phyloP scores from a whole-genome alignment of 2,329 filamentous ascomycete species.

The Ophioceras dolichostomum region DNA sequence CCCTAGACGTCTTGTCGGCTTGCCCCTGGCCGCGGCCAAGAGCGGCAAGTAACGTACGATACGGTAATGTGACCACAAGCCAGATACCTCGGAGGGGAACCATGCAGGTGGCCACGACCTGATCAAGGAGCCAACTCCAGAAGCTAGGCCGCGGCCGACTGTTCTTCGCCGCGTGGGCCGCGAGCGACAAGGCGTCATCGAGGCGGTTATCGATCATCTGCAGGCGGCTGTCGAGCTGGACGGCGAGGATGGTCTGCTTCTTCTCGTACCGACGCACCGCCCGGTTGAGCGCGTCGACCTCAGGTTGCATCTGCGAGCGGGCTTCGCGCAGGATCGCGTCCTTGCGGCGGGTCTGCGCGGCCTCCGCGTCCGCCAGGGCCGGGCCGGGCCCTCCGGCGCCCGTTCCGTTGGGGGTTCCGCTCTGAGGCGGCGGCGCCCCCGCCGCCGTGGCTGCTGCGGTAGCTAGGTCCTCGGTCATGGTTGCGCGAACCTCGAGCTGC shows the following conservation, averaged over 20 bases:
- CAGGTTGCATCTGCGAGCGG: slow-evolving; percentile 57
- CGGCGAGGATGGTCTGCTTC: slow-evolving; percentile 61
- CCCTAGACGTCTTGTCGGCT: not conserved
- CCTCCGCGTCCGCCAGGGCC: no score
- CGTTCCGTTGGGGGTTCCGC: slow-evolving; percentile 27
- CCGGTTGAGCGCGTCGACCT: slow-evolving; percentile 78
- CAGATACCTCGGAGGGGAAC: not conserved
- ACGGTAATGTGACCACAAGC: not conserved
- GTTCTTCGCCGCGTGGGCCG: slow-evolving; percentile 56
- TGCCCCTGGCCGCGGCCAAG: not conserved
- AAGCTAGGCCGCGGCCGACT: slow-evolving; percentile 20
- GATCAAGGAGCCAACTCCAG: slow-evolving; percentile 24
- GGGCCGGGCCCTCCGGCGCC: slow-evolving; percentile 11
- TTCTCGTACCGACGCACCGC: slow-evolving; percentile 89
- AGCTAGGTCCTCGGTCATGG: slow-evolving; percentile 6
- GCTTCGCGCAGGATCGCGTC: slow-evolving; percentile 39
- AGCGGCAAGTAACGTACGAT: not conserved
- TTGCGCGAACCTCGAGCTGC: slow-evolving; percentile 49
- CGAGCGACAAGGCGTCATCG: slow-evolving; percentile 69
- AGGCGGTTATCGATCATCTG: slow-evolving; percentile 58
- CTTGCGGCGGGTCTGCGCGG: slow-evolving; percentile 1
- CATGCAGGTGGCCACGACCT: slow-evolving; percentile 18
- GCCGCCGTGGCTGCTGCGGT: slow-evolving; percentile 7
- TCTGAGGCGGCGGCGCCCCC: slow-evolving; percentile 2
- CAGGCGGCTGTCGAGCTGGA: slow-evolving; percentile 66